phyloP scores from a whole-genome alignment of 2,329 filamentous ascomycete species.

The Coleophoma cylindrospora region DNA sequence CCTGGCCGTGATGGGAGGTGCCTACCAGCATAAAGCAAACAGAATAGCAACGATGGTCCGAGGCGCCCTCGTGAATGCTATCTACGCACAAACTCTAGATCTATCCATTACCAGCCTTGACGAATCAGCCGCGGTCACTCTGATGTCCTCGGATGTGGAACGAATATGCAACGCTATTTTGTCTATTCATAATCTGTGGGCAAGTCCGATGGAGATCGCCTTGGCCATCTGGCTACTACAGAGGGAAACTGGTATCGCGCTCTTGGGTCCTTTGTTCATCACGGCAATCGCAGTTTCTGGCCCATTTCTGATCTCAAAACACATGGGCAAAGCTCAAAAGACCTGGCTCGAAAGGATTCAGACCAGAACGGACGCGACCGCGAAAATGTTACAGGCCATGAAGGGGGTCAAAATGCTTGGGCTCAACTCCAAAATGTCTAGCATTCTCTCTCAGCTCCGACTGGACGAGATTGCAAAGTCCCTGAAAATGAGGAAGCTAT shows the following conservation, averaged over 20 bases:
- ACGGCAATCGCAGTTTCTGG: slow-evolving; percentile 10
- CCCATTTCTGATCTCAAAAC: slow-evolving; percentile 8
- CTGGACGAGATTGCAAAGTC: slow-evolving; percentile 13
- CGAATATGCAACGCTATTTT: slow-evolving; percentile 21
- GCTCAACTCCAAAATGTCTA: slow-evolving; percentile 26
- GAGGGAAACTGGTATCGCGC: slow-evolving; percentile 18
- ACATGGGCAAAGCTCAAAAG: slow-evolving; percentile 14
- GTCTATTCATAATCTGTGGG: slow-evolving; percentile 20
- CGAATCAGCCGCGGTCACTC: slow-evolving; percentile 21
- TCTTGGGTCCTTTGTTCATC: slow-evolving; percentile 9
- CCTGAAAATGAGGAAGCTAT: slow-evolving; percentile 12
- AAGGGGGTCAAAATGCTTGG: slow-evolving; percentile 26
- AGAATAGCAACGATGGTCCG: slow-evolving; percentile 18
- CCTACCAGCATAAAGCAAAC: slow-evolving; percentile 19
- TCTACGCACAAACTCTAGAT: slow-evolving; percentile 22
- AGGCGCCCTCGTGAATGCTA: slow-evolving; percentile 19
- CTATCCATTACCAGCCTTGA: slow-evolving; percentile 16
- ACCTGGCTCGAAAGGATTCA: slow-evolving; percentile 15
- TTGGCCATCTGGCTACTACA: slow-evolving; percentile 24
- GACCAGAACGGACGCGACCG: slow-evolving; percentile 11
- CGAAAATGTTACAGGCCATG: slow-evolving; percentile 20
- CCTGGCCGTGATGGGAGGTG: slow-evolving; percentile 11
- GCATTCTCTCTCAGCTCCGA: slow-evolving; percentile 28
- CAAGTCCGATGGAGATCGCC: slow-evolving; percentile 17
- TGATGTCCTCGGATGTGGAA: slow-evolving; percentile 22